Percentiles rank a stretch among this genome's conserved stretches.
phyloP scores from a whole-genome alignment of 192 early-diverging fungal genomes.

The Coemansia sp. region DNA sequence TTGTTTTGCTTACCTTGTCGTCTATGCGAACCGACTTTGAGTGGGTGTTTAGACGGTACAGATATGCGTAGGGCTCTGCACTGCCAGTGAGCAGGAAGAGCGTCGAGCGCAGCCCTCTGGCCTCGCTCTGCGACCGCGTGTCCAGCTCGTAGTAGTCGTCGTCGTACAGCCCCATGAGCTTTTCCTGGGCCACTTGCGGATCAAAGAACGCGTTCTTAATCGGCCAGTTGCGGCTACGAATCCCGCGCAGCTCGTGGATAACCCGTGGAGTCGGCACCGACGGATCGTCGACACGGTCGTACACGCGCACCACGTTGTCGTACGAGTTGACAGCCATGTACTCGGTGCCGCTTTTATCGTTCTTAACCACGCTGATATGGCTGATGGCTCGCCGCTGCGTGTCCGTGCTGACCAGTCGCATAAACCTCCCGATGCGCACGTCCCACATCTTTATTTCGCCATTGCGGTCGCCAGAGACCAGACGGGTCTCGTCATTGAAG shows the following conservation, averaged over 20 bases:
- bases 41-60: slow-evolving; percentile 57
- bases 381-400: slow-evolving; percentile 39
- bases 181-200: slow-evolving; percentile 40
- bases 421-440: slow-evolving; percentile 65
- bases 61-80: slow-evolving; percentile 68
- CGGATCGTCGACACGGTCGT: slow-evolving; percentile 83
- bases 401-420: slow-evolving; percentile 41
- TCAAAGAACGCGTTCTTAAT: slow-evolving; percentile 84
- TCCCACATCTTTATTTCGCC: slow-evolving; percentile 89
- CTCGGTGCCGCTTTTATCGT: slow-evolving; percentile 59
- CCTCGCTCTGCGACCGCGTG: slow-evolving; percentile 50
- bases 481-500: slow-evolving; percentile 51
- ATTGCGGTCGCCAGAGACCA: slow-evolving; percentile 52
- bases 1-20: slow-evolving; percentile 49
- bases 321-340: slow-evolving; percentile 92
- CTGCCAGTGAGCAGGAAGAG: slow-evolving; percentile 65
- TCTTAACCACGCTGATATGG: slow-evolving; percentile 48
- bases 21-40: slow-evolving; percentile 38
- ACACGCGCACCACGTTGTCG: slow-evolving; percentile 92
- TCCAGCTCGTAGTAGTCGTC: slow-evolving; percentile 55
- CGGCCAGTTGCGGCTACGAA: slow-evolving; percentile 94
- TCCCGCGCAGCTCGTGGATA: slow-evolving; percentile 83
- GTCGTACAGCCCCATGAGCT: slow-evolving; percentile 49
- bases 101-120: slow-evolving; percentile 44
- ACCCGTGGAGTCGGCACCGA: slow-evolving; percentile 68